A percentile compares a stretch with the other conserved stretches of the same genome.
phyloP scores from a whole-genome alignment of 1,284 basidiomycete genomes.

The Cerioporus squamosus region DNA sequence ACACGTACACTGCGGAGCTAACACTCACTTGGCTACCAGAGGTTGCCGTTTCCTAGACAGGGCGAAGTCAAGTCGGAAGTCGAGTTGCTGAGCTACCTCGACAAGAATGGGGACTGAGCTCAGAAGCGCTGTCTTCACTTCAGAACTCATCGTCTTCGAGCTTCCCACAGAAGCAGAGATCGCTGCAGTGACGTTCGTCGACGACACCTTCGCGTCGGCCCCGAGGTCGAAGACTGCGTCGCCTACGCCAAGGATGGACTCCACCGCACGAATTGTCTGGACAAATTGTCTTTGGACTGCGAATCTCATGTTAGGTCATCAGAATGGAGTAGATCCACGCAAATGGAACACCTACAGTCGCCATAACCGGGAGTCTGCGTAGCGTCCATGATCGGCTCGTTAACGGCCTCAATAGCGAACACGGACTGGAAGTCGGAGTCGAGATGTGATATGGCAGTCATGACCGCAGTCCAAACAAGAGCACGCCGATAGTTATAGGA shows the following conservation, averaged over 20 bases:
- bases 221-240: constrained; percentile 39
- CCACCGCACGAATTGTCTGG: constrained; percentile 64
- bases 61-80: constrained; percentile 27
- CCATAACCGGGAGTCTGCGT: constrained; percentile 68
- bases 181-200: constrained; percentile 48
- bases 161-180: constrained; percentile 36
- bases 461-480: constrained; percentile 76
- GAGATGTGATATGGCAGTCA: constrained; percentile 71
- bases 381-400: constrained; percentile 77
- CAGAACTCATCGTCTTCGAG: constrained; percentile 41
- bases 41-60: constrained; percentile 30
- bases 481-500: constrained; percentile 74
- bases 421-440: constrained; percentile 69
- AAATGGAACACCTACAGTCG: constrained; percentile 48
- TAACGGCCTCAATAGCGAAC: constrained; percentile 75
- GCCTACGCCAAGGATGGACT: constrained; percentile 67
- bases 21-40: constrained; percentile 54
- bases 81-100: constrained; percentile 43
- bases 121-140: constrained; percentile 48
- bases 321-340: background rate
- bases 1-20: background rate
- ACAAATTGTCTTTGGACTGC: constrained; percentile 77
- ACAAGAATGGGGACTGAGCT: constrained; percentile 56
- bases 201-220: constrained; percentile 24
- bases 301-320: too few relatives aligned